phyloP scores from a whole-genome alignment of 129 eudicot species.

The Gnaphalium uliginosum region DNA sequence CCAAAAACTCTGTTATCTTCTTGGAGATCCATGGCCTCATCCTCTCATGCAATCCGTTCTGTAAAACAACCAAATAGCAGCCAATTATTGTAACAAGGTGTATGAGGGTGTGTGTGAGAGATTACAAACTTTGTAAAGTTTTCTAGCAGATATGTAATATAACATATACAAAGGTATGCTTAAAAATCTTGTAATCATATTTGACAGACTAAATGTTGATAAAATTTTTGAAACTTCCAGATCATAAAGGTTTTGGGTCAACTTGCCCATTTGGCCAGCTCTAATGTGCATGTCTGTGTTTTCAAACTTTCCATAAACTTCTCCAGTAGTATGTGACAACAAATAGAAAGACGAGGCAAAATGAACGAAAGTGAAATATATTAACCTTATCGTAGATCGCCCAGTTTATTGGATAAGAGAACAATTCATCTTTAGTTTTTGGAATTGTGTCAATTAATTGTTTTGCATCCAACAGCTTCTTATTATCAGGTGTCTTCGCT shows the following conservation, averaged over 20 bases:
- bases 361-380: neutral
- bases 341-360: neutral
- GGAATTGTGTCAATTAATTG: constrained; percentile 93
- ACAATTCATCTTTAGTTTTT: constrained; percentile 90
- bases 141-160: too few relatives aligned
- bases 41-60: constrained; percentile 85
- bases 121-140: neutral
- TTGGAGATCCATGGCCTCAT: constrained; percentile 98
- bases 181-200: neutral
- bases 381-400: constrained; percentile 72
- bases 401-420: constrained; percentile 90
- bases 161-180: neutral
- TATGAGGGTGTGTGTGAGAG: neutral
- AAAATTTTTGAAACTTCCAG: too few relatives aligned
- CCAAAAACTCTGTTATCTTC: constrained; percentile 89
- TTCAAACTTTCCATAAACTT: too few relatives aligned
- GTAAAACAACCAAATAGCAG: constrained; percentile 9
- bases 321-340: neutral
- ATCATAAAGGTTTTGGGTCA: too few relatives aligned
- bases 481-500: constrained; percentile 59
- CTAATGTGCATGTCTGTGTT: too few relatives aligned
- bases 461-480: constrained; percentile 86
- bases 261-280: too few relatives aligned
- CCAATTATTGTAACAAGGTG: neutral
- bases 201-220: neutral